Evolutionary conservation across 352 stramenopile genomes (phyloP).

Genomic region (Bremia lactucae): DNA sequence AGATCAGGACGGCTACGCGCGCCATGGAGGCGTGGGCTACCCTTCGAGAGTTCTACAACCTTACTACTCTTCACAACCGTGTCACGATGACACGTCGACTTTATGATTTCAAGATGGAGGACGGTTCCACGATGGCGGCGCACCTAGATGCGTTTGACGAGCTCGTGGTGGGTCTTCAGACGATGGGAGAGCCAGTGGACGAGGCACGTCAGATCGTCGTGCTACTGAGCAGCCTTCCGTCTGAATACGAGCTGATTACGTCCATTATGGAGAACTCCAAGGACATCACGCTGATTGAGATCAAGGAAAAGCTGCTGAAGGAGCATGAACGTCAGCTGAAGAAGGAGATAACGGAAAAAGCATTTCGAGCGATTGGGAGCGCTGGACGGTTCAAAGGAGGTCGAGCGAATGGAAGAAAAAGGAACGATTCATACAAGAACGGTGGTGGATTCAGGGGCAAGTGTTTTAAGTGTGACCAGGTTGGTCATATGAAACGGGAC

Average conservation of each 20-base stretch:
- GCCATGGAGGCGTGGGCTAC: background rate
- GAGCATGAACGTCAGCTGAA: background rate
- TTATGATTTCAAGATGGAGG: background rate
- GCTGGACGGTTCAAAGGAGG: background rate
- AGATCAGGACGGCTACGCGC: background rate
- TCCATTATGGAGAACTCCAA: background rate
- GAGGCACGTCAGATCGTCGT: background rate
- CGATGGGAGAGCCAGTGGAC: background rate
- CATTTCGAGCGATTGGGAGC: background rate
- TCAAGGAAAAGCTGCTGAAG: background rate
- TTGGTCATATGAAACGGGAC: background rate
- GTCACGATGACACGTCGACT: conserved; percentile 10
- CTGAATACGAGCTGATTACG: background rate
- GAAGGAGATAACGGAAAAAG: background rate
- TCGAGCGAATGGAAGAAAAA: background rate
- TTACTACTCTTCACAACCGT: conserved; percentile 17
- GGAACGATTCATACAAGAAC: background rate
- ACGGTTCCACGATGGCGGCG: background rate
- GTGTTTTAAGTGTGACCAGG: background rate
- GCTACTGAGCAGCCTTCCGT: background rate
- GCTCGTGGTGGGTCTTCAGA: background rate
- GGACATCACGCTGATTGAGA: background rate
- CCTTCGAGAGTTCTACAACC: background rate
- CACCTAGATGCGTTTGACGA: background rate
- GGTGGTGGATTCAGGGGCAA: background rate